Evolutionary conservation across 2,329 filamentous ascomycete genomes (phyloP).

Genomic region (Colletotrichum spinosum): DNA sequence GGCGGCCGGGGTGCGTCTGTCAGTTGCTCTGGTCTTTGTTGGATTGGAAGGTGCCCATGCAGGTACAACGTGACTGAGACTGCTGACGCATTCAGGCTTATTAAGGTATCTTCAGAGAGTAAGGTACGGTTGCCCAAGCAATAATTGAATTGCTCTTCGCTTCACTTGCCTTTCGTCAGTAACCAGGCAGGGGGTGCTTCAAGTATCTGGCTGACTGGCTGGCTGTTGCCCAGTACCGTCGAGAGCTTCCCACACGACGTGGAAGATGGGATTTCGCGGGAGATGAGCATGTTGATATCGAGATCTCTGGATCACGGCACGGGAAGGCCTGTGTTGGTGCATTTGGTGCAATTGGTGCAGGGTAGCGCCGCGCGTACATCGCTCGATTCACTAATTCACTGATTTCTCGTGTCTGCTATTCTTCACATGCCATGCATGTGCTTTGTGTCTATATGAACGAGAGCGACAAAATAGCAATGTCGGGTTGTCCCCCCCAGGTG

Average conservation of each 20-base stretch:
- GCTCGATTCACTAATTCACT: too few species aligned
- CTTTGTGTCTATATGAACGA: too few species aligned
- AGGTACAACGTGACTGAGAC: slow-evolving; percentile 21
- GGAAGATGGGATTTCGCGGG: not conserved
- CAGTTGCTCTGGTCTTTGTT: slow-evolving; percentile 13
- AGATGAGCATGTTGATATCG: slow-evolving; percentile 4
- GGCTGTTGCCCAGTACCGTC: not conserved
- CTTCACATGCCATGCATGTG: too few species aligned
- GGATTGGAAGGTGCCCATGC: slow-evolving; percentile 34
- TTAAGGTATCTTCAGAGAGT: too few species aligned
- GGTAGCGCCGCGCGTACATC: too few species aligned
- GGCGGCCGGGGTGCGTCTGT: slow-evolving; percentile 23
- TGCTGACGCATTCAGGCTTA: too few species aligned
- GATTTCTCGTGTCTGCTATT: too few species aligned
- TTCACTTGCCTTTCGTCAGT: not conserved
- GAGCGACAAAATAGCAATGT: too few species aligned
- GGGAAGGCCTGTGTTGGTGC: not conserved
- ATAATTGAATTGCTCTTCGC: not conserved
- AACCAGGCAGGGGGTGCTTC: not conserved
- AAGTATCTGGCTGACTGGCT: not conserved
- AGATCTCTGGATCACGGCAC: slow-evolving; percentile 10
- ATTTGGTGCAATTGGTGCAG: too few species aligned
- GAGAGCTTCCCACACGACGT: not conserved
- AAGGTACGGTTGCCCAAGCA: not conserved
- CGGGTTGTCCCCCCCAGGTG: too few species aligned